Conservation (phyloP, 2,329 filamentous ascomycete species). For the Fusarium annulatum region DNA sequence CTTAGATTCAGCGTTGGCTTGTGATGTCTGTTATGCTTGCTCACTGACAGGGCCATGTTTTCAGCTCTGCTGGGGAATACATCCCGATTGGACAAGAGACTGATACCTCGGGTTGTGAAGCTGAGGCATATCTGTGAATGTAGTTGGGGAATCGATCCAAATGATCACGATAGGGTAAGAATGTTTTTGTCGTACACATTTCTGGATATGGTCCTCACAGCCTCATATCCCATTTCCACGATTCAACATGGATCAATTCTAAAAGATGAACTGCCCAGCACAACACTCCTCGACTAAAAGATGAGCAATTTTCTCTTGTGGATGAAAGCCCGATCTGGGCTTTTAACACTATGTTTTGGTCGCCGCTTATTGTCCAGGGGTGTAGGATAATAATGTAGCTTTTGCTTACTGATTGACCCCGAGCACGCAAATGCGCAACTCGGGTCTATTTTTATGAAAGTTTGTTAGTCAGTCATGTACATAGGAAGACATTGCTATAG, state of each 20-base stretch:
- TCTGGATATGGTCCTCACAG: not conserved
- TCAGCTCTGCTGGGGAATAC: not conserved
- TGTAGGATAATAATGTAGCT: not conserved
- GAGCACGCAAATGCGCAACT: not conserved
- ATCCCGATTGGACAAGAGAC: not conserved
- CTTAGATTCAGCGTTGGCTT: accelerated
- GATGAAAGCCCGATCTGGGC: not conserved
- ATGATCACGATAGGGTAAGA: not conserved
- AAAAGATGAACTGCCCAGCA: no score
- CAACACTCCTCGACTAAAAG: no score
- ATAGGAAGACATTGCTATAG: no score
- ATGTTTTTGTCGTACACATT: no score
- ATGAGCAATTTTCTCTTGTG: not conserved
- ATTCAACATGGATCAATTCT: not conserved
- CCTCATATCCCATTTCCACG: not conserved
- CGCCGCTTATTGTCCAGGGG: not conserved
- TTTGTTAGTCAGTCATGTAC: no score
- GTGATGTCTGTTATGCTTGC: not conserved
- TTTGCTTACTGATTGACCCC: not conserved
- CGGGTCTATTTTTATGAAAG: not conserved
- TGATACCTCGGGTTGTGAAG: not conserved
- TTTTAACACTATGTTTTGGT: not conserved
- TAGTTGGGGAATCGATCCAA: no score
- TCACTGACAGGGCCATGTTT: not conserved
- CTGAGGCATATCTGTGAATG: no score